A percentile compares a stretch with the other conserved stretches of the same genome.
phyloP scores from a whole-genome alignment of 1,139 yeast species.

The Pichia norvegensis region DNA sequence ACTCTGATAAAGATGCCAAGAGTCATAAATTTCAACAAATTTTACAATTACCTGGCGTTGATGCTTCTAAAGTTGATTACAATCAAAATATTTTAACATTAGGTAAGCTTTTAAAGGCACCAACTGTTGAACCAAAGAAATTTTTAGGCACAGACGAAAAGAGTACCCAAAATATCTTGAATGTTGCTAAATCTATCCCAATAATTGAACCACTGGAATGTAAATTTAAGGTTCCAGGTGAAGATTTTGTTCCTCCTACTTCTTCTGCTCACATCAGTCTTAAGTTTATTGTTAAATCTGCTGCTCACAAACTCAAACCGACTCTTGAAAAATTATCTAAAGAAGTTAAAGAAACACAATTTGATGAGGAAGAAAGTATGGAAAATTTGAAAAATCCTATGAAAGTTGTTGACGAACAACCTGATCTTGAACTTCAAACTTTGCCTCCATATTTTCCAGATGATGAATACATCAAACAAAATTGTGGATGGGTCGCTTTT shows the following conservation, averaged over 20 bases:
- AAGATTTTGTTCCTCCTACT: conserved; percentile 62
- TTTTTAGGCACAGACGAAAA: conserved; percentile 29
- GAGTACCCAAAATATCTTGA: conserved; percentile 42
- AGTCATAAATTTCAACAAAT: conserved; percentile 45
- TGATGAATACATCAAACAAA: conserved; percentile 30
- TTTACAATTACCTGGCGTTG: conserved; percentile 73
- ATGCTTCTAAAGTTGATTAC: conserved; percentile 34
- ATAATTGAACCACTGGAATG: conserved; percentile 61
- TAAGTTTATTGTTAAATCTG: conserved; percentile 69
- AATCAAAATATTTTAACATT: conserved; percentile 45
- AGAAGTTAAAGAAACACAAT: conserved; percentile 29
- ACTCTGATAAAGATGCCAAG: conserved; percentile 40
- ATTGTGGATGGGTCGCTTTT: conserved; percentile 55
- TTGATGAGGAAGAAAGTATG: conserved; percentile 46
- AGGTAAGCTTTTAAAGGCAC: conserved; percentile 58
- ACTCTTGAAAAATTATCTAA: conserved; percentile 34
- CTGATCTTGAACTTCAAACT: conserved; percentile 48
- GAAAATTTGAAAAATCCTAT: conserved; percentile 69
- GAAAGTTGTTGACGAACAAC: conserved; percentile 55
- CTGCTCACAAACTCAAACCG: conserved; percentile 54
- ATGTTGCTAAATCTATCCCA: conserved; percentile 63
- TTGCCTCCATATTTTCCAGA: conserved; percentile 72
- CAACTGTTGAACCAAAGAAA: conserved; percentile 47
- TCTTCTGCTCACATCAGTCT: conserved; percentile 69
- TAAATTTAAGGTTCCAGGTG: conserved; percentile 84